A percentile compares a stretch with the other conserved stretches of the same genome.
phyloP scores from a whole-genome alignment of 192 early-diverging fungal genomes.

The Thamnidium elegans region DNA sequence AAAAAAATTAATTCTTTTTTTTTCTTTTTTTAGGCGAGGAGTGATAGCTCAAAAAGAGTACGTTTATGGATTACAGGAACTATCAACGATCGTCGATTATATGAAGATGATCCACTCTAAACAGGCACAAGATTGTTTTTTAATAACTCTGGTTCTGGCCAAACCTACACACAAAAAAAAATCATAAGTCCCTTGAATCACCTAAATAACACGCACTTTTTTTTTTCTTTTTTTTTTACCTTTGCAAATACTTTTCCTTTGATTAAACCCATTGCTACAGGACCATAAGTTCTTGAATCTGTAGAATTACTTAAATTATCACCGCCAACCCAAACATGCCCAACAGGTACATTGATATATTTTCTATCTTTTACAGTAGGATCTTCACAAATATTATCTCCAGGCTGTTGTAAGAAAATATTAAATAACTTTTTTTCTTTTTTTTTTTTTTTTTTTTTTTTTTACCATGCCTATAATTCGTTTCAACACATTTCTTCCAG shows the following conservation, averaged over 20 bases:
- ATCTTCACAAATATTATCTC: slow-evolving; percentile 79
- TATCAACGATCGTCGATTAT: background rate
- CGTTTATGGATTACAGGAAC: slow-evolving; percentile 2
- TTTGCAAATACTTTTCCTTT: slow-evolving; percentile 74
- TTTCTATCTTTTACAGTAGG: slow-evolving; percentile 58
- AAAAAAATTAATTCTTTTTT: background rate
- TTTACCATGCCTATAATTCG: slow-evolving; percentile 74
- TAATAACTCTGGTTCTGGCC: slow-evolving; percentile 3
- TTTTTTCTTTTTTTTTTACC: slow-evolving; percentile 7
- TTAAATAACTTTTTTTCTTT: background rate
- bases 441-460: background rate
- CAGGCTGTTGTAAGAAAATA: slow-evolving; percentile 47
- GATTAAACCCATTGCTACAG: slow-evolving; percentile 78
- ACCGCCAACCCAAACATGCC: slow-evolving; percentile 90
- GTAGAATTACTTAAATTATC: slow-evolving; percentile 90
- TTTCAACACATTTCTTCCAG: slow-evolving; percentile 71
- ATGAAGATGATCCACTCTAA: background rate
- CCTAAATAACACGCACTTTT: background rate
- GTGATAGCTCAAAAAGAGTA: background rate
- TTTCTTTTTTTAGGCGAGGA: background rate
- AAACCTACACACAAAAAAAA: slow-evolving; percentile 1
- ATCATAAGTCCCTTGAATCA: background rate
- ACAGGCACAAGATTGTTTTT: slow-evolving; percentile 4
- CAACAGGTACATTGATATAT: slow-evolving; percentile 71
- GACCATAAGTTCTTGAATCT: slow-evolving; percentile 87